Evolutionary conservation across 2,329 filamentous ascomycete species (phyloP), one percentile per base, ranked within the genome.

Genomic region (Xylariaceae sp.): DNA sequence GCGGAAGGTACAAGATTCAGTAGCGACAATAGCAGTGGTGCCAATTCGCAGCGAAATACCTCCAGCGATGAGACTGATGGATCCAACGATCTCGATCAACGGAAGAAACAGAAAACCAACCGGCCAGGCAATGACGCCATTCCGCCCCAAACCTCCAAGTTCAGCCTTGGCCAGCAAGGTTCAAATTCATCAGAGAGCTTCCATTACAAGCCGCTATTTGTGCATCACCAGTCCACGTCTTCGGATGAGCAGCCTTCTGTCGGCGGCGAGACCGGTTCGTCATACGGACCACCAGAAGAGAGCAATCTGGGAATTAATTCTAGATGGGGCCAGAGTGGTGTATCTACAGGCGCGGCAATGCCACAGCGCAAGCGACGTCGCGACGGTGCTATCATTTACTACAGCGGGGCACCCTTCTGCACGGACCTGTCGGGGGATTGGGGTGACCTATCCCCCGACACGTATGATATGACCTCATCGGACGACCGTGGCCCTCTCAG

Each of bases 341-440:
- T 52, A 15, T 59, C 53, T 18, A 42, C 39, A 47, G 68, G 68
- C 22, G 34, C 49, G 54, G 78, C 68, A 49, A 76, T 58, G 49
- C 69, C 63, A 42, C 65, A 56, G 61, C 72, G 56, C 54, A 78
- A 75, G 59, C 74, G 75, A 19, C 74, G 71, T 0, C 73, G 80
- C 11, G 80, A 86, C 44, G 88, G 87, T 8, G 81, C 85, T 1
- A 85, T 94, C 50, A 89, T 91, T 15, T 94, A 90, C 57, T 94
- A 91, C 60, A 87, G 77, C 45, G 86, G 85, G 19, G 84, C 85
- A 1, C 79, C 78, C 0, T 95, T 93, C 60, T 93, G 82, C 60
- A 89, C 83, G 1, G 89, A 95, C 59, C 65, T 93, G 3, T 87
- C 83, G 13, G 83, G 83, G 2, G 84, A 89, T 52, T 7, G 4